Conservation (phyloP, 805 yeast genomes). For the Ogataea nitratoaversa region DNA sequence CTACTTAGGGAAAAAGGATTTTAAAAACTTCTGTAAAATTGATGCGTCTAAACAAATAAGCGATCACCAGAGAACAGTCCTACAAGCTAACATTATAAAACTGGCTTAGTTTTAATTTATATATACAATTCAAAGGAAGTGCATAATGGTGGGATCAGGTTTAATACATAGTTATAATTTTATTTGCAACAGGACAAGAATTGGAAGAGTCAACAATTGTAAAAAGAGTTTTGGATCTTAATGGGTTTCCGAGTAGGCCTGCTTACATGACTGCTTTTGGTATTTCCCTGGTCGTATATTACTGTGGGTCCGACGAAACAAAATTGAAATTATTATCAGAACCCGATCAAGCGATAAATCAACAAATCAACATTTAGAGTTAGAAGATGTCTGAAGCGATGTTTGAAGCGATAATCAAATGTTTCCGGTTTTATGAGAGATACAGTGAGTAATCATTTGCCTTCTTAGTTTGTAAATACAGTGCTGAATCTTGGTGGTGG, state of each 20-base stretch:
- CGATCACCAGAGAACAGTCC: constrained; percentile 65
- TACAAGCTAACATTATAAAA: constrained; percentile 28
- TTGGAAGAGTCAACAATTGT: constrained; percentile 61
- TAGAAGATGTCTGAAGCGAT: constrained; percentile 52
- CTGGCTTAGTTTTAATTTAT: constrained; percentile 39
- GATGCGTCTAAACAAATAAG: constrained; percentile 93
- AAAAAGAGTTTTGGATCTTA: constrained; percentile 52
- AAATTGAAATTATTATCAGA: constrained; percentile 62
- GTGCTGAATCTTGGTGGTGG: constrained; percentile 70
- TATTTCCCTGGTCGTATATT: constrained; percentile 78
- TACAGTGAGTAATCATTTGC: constrained; percentile 31
- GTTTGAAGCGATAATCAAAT: constrained; percentile 51
- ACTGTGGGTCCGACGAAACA: constrained; percentile 61
- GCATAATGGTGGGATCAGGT: constrained; percentile 99
- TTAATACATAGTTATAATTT: constrained; percentile 84
- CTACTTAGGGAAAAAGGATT: constrained; percentile 78
- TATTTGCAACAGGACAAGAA: constrained; percentile 76
- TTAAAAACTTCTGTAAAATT: constrained; percentile 88
- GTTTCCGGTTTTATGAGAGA: constrained; percentile 48
- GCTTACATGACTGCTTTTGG: constrained; percentile 87
- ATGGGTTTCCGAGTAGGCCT: constrained; percentile 62
- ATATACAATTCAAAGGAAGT: constrained; percentile 78
- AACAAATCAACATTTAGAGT: constrained; percentile 38
- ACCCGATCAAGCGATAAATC: constrained; percentile 33
- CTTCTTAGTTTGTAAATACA: constrained; percentile 8